phyloP scores from a whole-genome alignment of 192 early-diverging fungal genomes.

The Kappamyces sp. region DNA sequence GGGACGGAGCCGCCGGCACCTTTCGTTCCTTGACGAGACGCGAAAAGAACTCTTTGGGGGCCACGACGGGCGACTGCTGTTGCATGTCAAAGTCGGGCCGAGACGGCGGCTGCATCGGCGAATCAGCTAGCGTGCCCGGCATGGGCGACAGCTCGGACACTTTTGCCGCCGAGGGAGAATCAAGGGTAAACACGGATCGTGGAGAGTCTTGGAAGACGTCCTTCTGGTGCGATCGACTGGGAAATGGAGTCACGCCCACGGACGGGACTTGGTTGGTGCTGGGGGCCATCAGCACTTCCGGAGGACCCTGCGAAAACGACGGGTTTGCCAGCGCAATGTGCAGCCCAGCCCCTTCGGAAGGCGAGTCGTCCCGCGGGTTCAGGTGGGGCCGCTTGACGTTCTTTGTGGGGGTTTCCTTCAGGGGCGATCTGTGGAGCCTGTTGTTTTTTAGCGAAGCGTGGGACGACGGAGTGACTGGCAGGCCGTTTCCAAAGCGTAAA shows the following conservation, averaged over 20 bases:
- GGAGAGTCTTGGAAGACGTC: not conserved
- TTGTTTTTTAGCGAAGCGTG: conserved; percentile 17
- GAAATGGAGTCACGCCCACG: not conserved
- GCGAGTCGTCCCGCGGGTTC: not conserved
- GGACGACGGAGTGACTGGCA: conserved; percentile 5
- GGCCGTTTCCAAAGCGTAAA: conserved; percentile 6
- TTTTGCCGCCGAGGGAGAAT: not conserved
- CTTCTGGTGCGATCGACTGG: conserved; percentile 4
- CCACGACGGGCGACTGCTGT: not conserved
- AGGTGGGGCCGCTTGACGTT: conserved; percentile 25
- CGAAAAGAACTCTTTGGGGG: not conserved
- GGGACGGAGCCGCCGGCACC: not conserved
- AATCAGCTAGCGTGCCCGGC: not conserved
- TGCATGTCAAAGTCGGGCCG: not conserved
- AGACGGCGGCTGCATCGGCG: not conserved
- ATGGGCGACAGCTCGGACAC: not conserved
- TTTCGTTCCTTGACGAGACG: not conserved
- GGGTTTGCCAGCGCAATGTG: conserved; percentile 14
- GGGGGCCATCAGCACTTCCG: conserved; percentile 1
- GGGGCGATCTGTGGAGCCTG: conserved; percentile 18
- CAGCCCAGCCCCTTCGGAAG: conserved; percentile 3
- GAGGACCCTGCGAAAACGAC: not conserved
- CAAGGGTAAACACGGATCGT: not conserved
- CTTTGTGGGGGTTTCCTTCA: conserved; percentile 30
- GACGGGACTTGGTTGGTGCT: conserved; percentile 1